These are phyloP conservation scores for Xylaria flabelliformis DNA, from an alignment of 495 filamentous ascomycete genomes.

Conservation along the genomic window DNA sequence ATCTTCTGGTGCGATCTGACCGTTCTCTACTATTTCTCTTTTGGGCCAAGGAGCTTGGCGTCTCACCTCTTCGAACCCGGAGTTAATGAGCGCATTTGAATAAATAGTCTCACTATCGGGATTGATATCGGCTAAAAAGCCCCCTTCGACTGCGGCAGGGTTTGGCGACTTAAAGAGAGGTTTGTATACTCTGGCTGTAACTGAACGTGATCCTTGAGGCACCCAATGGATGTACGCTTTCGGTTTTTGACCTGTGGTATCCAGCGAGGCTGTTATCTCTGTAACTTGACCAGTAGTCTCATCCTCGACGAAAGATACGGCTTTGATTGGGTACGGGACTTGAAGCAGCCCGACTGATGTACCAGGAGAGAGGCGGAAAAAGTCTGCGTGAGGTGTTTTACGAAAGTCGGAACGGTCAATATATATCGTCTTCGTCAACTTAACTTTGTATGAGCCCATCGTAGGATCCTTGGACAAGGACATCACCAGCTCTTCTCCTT, in stretches of 20 bases:
- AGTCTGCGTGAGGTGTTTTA: constrained; percentile 68
- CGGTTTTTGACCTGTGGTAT: constrained; percentile 56
- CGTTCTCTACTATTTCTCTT: not conserved
- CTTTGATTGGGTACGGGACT: constrained; percentile 68
- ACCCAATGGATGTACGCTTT: constrained; percentile 80
- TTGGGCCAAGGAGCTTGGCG: not conserved
- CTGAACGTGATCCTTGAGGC: constrained; percentile 41
- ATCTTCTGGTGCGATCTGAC: not conserved
- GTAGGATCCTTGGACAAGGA: constrained; percentile 78
- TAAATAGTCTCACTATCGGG: not conserved
- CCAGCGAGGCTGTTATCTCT: constrained; percentile 45
- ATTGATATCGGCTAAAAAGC: constrained; percentile 61
- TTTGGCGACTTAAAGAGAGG: constrained; percentile 72
- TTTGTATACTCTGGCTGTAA: constrained; percentile 66
- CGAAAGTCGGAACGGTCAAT: constrained; percentile 79
- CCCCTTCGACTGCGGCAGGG: constrained; percentile 61
- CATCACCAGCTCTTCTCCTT: constrained; percentile 60
- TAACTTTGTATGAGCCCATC: constrained; percentile 55
- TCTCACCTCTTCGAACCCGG: constrained; percentile 1
- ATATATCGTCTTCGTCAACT: constrained; percentile 57
- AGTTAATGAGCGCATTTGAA: not conserved
- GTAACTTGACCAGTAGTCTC: constrained; percentile 7
- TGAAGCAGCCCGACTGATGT: constrained; percentile 73
- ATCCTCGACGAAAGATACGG: constrained; percentile 41
- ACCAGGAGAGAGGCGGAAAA: constrained; percentile 76